phyloP scores from a whole-genome alignment of 148 eudicot genomes.

The Camellia granthamiana region DNA sequence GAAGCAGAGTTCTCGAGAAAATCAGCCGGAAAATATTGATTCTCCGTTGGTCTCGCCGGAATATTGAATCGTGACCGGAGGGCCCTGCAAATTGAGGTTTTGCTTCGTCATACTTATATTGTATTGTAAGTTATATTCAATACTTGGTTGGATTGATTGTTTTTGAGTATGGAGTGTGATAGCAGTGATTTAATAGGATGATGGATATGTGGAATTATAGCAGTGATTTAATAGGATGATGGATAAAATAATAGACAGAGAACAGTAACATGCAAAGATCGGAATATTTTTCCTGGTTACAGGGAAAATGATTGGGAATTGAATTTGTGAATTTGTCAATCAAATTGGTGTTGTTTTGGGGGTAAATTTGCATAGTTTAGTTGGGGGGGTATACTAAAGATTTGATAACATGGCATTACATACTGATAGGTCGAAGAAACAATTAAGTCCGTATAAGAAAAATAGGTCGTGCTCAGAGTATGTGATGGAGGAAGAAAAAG shows the following conservation, averaged over 20 bases:
- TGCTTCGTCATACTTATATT: background rate
- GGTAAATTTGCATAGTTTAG: background rate
- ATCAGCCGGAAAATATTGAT: background rate
- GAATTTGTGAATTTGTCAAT: background rate
- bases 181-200: slow-evolving; percentile 10
- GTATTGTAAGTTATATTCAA: background rate
- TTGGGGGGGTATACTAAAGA: background rate
- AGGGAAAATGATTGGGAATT: slow-evolving; percentile 13
- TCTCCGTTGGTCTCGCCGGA: background rate
- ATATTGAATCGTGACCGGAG: too few relatives aligned
- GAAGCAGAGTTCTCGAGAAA: background rate
- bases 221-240: slow-evolving; percentile 9
- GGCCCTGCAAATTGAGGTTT: background rate
- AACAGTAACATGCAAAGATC: slow-evolving; percentile 13
- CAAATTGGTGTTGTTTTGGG: slow-evolving; percentile 4
- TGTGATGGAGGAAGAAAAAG: slow-evolving; percentile 15
- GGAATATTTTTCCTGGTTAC: slow-evolving; percentile 8
- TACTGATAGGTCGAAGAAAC: slow-evolving; percentile 21
- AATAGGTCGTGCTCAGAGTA: slow-evolving; percentile 1
- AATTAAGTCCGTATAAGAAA: background rate
- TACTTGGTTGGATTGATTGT: background rate
- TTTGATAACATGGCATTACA: slow-evolving; percentile 18
- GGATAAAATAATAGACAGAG: slow-evolving; percentile 18
- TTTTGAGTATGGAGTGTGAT: background rate
- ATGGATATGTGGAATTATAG: background rate